Evolutionary conservation across 306 rosid genomes (phyloP), one percentile per base, ranked within the genome.

Genomic region (Sophora flavescens): DNA sequence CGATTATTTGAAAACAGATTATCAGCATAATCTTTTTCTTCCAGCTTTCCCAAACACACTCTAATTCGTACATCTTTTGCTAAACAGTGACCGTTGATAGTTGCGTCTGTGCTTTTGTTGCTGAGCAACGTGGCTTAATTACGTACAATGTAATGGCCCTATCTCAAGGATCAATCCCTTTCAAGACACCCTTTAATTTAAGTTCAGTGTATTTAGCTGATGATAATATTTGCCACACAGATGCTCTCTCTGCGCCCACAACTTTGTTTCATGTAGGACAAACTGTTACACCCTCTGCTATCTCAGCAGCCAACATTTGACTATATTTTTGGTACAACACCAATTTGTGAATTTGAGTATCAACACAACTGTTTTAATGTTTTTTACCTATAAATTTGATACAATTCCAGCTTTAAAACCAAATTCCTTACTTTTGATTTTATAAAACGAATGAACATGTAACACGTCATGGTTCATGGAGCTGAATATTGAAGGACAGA

Each of bases 141-240:
- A 45, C n/a, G 51, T 45, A 45, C 51, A 45, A 4, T 11, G 6
- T 13, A 10, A 10, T 58, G 36, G 8, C 67, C 7, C 9, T 57
- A 41, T 56, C 54, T 33, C 75, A 18, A 0, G 11, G 79, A 51
- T 33, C 76, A 41, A 74, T 80, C 69, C 75, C 68, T 65, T 65
- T 80, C 83, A 72, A 13, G 3, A 2, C 9, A 3, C 54, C 30
- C 53, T 48, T 51, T 57, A 22, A 54, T 54, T 50, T 62, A 18
- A 33, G 63, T 60, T 63, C 30, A 32, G 26, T n/a, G 2, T 10
- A 11, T 66, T 42, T 66, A 44, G 17, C 38, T 11, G 17, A 30
- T 59, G 41, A 59, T 30, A 15, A 3, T 35, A 3, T 35, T 14
- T 13, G 16, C 63, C 6, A 11, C 26, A 16, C 14, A 63, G 16